Conservation (phyloP, 1,284 basidiomycete species). For the Trametes pubescens region DNA sequence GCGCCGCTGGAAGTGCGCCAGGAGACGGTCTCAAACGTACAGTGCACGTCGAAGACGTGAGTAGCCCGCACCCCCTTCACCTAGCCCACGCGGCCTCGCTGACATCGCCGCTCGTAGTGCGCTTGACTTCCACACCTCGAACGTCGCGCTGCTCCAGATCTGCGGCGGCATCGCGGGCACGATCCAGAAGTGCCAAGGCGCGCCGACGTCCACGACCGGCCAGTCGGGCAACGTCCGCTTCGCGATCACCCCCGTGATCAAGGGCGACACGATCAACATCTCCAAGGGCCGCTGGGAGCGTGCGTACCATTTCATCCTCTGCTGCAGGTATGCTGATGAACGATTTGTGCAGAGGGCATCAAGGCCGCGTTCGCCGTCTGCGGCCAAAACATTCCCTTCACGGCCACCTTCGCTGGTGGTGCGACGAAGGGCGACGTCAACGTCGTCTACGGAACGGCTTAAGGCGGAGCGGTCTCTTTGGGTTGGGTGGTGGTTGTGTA, state of each 20-base stretch:
- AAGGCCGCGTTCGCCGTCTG: conserved; percentile 42
- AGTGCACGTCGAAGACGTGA: conserved; percentile 33
- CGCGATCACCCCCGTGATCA: conserved; percentile 40
- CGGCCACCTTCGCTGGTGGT: conserved; percentile 42
- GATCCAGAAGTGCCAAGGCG: conserved; percentile 45
- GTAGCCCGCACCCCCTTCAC: neutral
- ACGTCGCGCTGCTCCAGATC: conserved; percentile 45
- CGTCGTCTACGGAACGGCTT: conserved; percentile 30
- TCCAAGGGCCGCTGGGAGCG: conserved; percentile 48
- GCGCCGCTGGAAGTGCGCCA: conserved; percentile 37
- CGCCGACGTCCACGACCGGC: conserved; percentile 42
- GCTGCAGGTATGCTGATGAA: neutral
- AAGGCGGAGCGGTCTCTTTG: conserved; percentile 1
- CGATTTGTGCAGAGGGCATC: conserved; percentile 37
- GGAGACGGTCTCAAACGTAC: conserved; percentile 38
- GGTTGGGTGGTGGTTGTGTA: conserved; percentile 18
- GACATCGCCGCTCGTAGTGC: conserved; percentile 26
- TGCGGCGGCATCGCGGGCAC: conserved; percentile 44
- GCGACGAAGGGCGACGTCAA: conserved; percentile 42
- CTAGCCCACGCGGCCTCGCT: neutral
- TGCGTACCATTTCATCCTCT: conserved; percentile 13
- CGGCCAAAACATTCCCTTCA: conserved; percentile 43
- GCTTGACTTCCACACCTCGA: conserved; percentile 43
- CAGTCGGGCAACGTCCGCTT: conserved; percentile 40
- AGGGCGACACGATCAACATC: conserved; percentile 43